Conservation (phyloP, 176 grass and related monocot genomes). For the Musa itinerans region DNA sequence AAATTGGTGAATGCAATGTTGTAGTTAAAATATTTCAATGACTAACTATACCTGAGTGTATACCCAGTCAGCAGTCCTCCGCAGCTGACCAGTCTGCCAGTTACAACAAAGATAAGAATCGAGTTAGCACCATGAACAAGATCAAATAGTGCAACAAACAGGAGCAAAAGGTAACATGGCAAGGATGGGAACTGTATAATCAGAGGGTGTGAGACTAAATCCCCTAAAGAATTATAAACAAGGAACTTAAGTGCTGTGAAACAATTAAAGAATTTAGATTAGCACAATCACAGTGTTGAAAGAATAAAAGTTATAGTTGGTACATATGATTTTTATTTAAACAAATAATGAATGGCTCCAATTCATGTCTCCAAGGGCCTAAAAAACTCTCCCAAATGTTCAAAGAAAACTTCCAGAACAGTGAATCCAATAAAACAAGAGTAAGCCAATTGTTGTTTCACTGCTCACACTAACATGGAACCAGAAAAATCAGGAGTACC, state of each 20-base stretch:
- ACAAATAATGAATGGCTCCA: too few species aligned
- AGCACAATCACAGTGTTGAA: background rate
- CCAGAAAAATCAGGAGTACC: background rate
- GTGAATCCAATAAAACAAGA: background rate
- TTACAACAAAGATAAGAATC: background rate
- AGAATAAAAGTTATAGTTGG: background rate
- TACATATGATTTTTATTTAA: background rate
- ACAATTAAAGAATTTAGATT: too few species aligned
- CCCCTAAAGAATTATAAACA: background rate
- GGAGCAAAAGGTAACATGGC: background rate
- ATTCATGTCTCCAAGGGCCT: too few species aligned
- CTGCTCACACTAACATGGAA: background rate
- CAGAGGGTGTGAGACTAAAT: background rate
- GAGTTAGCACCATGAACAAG: background rate
- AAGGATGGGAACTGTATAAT: background rate
- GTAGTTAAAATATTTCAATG: background rate
- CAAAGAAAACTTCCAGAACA: background rate
- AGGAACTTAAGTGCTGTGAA: background rate
- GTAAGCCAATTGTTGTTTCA: background rate
- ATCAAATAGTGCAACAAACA: background rate
- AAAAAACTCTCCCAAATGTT: background rate
- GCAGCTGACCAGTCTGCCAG: constrained; percentile 60
- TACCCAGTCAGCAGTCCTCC: constrained; percentile 65
- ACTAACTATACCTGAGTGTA: constrained; percentile 54
- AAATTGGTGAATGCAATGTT: background rate